A percentile compares a stretch with the other conserved stretches of the same genome.
phyloP scores from a whole-genome alignment of 2,329 filamentous ascomycete genomes.

The Ophiostoma tasmaniense region DNA sequence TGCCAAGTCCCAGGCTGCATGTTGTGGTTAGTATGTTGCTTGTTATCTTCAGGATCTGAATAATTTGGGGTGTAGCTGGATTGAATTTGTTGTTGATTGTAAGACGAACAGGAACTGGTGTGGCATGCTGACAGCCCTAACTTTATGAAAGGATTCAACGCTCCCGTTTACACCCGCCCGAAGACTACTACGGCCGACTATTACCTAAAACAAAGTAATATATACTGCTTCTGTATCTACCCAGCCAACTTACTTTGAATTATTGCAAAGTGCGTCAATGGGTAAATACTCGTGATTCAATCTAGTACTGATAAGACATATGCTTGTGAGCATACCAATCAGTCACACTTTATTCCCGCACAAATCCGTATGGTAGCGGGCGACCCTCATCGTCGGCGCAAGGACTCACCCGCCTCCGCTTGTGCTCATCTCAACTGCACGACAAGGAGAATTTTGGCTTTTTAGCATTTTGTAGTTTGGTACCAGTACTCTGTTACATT shows the following conservation, averaged over 20 bases:
- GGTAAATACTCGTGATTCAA: background rate
- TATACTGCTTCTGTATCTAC: background rate
- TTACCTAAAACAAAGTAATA: background rate
- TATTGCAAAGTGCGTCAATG: background rate
- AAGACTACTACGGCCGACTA: background rate
- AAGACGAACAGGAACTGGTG: background rate
- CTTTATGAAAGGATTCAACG: background rate
- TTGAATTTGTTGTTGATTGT: background rate
- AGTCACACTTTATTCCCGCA: too few relatives aligned
- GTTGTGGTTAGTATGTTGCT: background rate
- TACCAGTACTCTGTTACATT: background rate
- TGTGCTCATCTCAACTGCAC: background rate
- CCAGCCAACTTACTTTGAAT: background rate
- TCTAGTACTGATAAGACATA: background rate
- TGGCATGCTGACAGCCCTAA: background rate
- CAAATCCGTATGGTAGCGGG: too few relatives aligned
- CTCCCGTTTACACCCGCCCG: background rate
- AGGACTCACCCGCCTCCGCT: background rate
- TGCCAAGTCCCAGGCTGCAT: conserved; percentile 12
- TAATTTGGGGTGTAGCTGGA: background rate
- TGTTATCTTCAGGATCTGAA: too few relatives aligned
- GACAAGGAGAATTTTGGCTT: background rate
- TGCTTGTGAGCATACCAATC: background rate
- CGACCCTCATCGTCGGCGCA: background rate
- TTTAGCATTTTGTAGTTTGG: background rate